These are phyloP conservation scores for Phytomonas sp. DNA, from an alignment of 208 protist genomes.

Conservation along the genomic window DNA sequence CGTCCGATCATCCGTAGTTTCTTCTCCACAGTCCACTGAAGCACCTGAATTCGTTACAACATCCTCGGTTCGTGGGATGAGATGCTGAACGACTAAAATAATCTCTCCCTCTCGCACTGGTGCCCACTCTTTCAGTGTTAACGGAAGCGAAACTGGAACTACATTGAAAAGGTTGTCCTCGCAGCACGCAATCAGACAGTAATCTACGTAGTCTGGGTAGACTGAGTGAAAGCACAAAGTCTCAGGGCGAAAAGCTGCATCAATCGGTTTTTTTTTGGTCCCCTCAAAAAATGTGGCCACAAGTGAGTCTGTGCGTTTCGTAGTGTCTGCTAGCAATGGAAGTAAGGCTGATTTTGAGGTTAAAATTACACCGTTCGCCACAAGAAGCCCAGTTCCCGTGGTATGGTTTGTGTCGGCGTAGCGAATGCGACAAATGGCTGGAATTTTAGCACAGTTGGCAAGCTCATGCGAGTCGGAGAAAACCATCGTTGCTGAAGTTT, in stretches of 20 bases:
- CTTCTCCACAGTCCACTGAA: background rate
- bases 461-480: slow-evolving; percentile 44
- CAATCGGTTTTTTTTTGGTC: slow-evolving; percentile 72
- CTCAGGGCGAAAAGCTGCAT: slow-evolving; percentile 58
- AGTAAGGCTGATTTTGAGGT: slow-evolving; percentile 35
- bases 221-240: slow-evolving; percentile 63
- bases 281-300: slow-evolving; percentile 84
- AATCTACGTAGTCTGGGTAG: slow-evolving; percentile 86
- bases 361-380: slow-evolving; percentile 60
- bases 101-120: slow-evolving; percentile 74
- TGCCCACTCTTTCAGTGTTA: slow-evolving; percentile 64
- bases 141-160: slow-evolving; percentile 57
- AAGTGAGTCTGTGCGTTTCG: slow-evolving; percentile 25
- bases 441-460: slow-evolving; percentile 77
- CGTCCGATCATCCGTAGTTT: background rate
- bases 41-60: slow-evolving; percentile 6
- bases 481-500: background rate
- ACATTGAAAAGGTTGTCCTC: slow-evolving; percentile 60
- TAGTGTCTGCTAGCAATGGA: slow-evolving; percentile 13
- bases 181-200: slow-evolving; percentile 85
- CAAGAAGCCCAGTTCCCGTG: slow-evolving; percentile 61
- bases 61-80: slow-evolving; percentile 18
- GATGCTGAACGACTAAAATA: slow-evolving; percentile 84
- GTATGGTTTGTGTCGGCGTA: slow-evolving; percentile 21
- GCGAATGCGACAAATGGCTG: slow-evolving; percentile 78